phyloP scores from a whole-genome alignment of 805 yeast species.

The Wickerhamiella qilinensis region DNA sequence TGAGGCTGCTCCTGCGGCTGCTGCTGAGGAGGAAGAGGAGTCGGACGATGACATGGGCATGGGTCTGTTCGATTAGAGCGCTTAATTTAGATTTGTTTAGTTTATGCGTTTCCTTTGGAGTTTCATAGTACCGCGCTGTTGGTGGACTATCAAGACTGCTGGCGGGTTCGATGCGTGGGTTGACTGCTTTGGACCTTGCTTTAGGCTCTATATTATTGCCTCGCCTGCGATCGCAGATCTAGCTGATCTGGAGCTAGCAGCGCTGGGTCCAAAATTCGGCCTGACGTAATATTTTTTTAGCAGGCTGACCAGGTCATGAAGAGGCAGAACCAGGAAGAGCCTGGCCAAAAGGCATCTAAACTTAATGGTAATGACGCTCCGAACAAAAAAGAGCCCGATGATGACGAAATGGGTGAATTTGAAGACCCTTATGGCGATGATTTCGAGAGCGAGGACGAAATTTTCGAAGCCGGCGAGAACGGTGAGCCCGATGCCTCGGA shows the following conservation, averaged over 20 bases:
- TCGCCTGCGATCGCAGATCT: too few relatives aligned
- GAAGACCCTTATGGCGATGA: conserved; percentile 59
- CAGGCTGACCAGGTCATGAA: conserved; percentile 16
- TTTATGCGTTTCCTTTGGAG: too few relatives aligned
- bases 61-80: conserved; percentile 80
- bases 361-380: conserved; percentile 24
- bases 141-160: too few relatives aligned
- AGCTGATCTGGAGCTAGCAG: too few relatives aligned
- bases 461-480: conserved; percentile 68
- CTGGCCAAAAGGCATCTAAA: conserved; percentile 22
- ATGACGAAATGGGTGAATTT: conserved; percentile 31
- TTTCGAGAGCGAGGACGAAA: conserved; percentile 71
- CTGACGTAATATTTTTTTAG: background rate
- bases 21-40: conserved; percentile 49
- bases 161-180: too few relatives aligned
- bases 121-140: too few relatives aligned
- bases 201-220: too few relatives aligned
- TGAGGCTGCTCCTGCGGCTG: conserved; percentile 59
- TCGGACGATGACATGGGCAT: conserved; percentile 75
- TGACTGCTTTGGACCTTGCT: too few relatives aligned
- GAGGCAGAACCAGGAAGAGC: conserved; percentile 30
- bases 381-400: conserved; percentile 6
- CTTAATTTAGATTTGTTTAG: background rate
- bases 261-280: too few relatives aligned
- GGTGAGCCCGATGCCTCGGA: conserved; percentile 78